Conservation (phyloP, 2,329 filamentous ascomycete species). For the Lojkania enalia region DNA sequence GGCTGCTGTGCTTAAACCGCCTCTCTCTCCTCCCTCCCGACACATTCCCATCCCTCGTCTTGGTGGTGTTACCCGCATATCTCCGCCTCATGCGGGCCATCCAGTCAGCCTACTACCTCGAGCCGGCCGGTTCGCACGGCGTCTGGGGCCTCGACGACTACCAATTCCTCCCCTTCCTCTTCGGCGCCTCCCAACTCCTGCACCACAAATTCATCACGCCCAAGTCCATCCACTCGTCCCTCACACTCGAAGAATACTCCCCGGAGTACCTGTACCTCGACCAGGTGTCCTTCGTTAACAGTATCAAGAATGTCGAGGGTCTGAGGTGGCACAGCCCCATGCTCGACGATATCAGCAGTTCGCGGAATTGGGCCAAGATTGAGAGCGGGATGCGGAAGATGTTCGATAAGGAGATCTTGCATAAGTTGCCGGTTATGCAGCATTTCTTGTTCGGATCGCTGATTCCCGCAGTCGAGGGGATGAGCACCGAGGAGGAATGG, state of each 20-base stretch:
- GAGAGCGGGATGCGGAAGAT: constrained; percentile 95
- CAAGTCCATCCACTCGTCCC: constrained; percentile 76
- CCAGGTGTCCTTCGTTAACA: constrained; percentile 92
- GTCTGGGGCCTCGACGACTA: constrained; percentile 57
- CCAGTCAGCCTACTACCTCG: constrained; percentile 92
- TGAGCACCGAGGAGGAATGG: constrained; percentile 66
- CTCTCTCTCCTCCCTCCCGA: constrained; percentile 64
- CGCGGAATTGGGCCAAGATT: constrained; percentile 88
- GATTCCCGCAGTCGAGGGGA: constrained; percentile 76
- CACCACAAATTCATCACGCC: constrained; percentile 65
- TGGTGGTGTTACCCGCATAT: constrained; percentile 81
- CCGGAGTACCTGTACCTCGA: constrained; percentile 87
- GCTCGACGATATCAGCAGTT: constrained; percentile 94
- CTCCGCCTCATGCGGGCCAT: constrained; percentile 83
- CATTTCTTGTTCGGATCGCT: constrained; percentile 93
- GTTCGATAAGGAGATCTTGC: constrained; percentile 90
- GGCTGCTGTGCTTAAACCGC: constrained; percentile 92
- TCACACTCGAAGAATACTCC: constrained; percentile 84
- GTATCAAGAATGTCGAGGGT: constrained; percentile 92
- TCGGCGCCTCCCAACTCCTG: constrained; percentile 58
- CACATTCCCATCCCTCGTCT: constrained; percentile 74
- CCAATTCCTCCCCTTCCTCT: constrained; percentile 57
- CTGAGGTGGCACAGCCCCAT: constrained; percentile 96
- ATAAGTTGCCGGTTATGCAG: constrained; percentile 96
- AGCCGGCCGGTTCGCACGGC: constrained; percentile 59